Base-by-base conservation (phyloP, 768 basidiomycete genomes). In the Fomitopsis pulvina region DNA sequence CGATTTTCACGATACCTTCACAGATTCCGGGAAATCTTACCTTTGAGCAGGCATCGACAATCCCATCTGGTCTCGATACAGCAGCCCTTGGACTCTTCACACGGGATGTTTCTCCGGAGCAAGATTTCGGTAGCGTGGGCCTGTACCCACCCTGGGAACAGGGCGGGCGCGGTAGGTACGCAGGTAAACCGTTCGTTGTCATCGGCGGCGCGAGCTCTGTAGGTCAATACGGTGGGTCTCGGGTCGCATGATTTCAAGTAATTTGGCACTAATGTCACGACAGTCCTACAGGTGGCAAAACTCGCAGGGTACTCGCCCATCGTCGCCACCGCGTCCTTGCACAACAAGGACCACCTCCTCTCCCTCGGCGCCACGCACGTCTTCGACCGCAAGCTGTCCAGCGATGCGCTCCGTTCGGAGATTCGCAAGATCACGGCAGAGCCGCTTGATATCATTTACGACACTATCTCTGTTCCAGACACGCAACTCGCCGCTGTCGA, bases 21-120 rank as follows among this genome's bases (percentile, higher is more conserved):
- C 60, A 53, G 65, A 66, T 73, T 7, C 74, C 72, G 0, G 18
- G 43, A 5, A 66, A 65, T n/a, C 16, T 74, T 22, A 62, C 62
- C 0, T 68, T 68, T 51, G 71, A 72, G 7, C 55, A 71, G 32
- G 75, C 70, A 0, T 60, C 71, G 0, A 64, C 73, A 4, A 58
- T 75, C 20, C 72, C 75, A 1, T 55, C 69, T 12, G 67, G 56
- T 0, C 48, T 73, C 3, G 60, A 63, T 5, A 68, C 71, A 9
- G 57, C 57, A 1, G 54, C 47, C 2, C 26, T 58, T 3, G 57
- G 49, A 1, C 46, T 55, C 12, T 58, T 51, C 27, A 41, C 24
- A 12, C 28, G 22, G 9, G 28, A 24, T 28, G 11, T 22, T n/a
- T 16, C 41, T 2, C 26, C 2, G 41, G 21, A 45, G 18, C 38